Base-by-base conservation (phyloP, 139 green algal genomes). In the Micractinium conductrix region DNA sequence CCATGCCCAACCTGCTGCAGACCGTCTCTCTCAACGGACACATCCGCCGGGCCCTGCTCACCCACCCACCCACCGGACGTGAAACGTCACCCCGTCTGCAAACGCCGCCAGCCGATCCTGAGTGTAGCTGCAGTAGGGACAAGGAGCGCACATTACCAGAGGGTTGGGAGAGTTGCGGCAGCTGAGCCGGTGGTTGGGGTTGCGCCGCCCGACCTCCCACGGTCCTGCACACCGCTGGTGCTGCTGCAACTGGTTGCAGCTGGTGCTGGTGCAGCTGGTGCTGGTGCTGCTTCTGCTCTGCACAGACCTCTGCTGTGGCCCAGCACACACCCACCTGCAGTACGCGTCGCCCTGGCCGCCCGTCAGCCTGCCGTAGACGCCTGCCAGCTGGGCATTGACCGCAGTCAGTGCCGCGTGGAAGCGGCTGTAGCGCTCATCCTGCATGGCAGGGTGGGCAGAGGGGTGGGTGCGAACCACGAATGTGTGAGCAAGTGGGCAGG, bases 51-150 rank as follows among this genome's bases (percentile, higher is more conserved):
- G n/a, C 48, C 48, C 48, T 22, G 48, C 48, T 58, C 26, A 62
- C 53, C 5, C 5, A 21, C 53, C 53, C 53, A 62, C 10, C 40
- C 33, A 92, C 92, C 91, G 88, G 68, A 95, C 89, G 78, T 94
- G 84, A 53, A 97, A 84, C 0, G 78, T 88, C 0, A 94, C 79
- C 6, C 94, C 94, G 19, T 94, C 81, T 1, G 78, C 68, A 42
- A 96, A 96, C 30, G 93, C 85, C 80, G 93, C 83, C 22, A 83
- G 53, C 8, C 78, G 74, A 42, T 96, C 92, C 9, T 87, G 55
- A 2, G 84, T 88, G 86, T 89, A 96, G 73, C 79, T 88, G 79
- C 83, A 86, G 70, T 42, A 43, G 43, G n/a, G n/a, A n/a, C 10
- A 2, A 30, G 17, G 33, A 73, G n/a, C n/a, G n/a, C n/a, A n/a